Conservation (phyloP, 495 filamentous ascomycete species). For the Neurospora intermedia region DNA sequence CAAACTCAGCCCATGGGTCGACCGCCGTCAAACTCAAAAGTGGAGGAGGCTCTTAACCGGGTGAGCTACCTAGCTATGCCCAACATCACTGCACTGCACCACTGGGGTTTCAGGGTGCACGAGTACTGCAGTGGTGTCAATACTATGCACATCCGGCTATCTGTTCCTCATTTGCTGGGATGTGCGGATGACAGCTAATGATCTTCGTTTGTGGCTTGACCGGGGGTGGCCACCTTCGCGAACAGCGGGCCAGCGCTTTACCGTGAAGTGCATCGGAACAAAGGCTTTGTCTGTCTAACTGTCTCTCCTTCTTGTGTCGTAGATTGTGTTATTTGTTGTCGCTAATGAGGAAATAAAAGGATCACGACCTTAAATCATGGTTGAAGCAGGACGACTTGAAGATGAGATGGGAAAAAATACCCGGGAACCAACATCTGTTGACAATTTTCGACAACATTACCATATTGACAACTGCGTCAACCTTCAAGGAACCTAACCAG, state of each 20-base stretch:
- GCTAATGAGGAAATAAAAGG: background rate
- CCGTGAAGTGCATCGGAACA: background rate
- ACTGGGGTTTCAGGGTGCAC: background rate
- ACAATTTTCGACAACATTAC: background rate
- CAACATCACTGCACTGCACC: background rate
- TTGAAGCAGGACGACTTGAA: background rate
- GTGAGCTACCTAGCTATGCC: background rate
- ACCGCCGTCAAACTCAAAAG: background rate
- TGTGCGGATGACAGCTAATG: background rate
- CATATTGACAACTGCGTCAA: background rate
- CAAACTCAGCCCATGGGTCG: background rate
- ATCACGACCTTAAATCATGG: background rate
- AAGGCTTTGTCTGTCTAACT: background rate
- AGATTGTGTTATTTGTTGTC: background rate
- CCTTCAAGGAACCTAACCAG: background rate
- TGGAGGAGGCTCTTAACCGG: background rate
- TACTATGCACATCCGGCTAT: background rate
- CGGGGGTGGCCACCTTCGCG: background rate
- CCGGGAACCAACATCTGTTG: background rate
- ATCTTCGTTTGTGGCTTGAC: background rate
- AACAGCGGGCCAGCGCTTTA: background rate
- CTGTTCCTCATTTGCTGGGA: background rate
- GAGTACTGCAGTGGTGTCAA: background rate
- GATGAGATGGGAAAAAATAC: background rate
- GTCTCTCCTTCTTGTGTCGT: background rate